Base-by-base conservation (phyloP, 2,329 filamentous ascomycete species). In the Verticillium longisporum region DNA sequence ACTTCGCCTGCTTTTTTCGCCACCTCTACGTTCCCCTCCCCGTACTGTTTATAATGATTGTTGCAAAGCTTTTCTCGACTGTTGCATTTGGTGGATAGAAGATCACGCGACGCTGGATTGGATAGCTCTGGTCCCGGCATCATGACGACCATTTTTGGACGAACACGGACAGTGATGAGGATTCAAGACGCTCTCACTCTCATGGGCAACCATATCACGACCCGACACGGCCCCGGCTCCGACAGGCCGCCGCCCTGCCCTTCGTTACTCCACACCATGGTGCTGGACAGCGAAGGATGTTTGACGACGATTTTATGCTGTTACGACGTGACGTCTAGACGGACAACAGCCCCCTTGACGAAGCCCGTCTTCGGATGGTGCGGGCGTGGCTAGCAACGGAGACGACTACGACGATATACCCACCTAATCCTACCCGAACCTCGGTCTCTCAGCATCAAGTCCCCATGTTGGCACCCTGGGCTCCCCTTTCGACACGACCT, bases 321-420 rank as follows among this genome's bases (percentile, higher is more conserved):
- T 77, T 72, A 78, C 73, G 75, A 78, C 73, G 71, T 76, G 72
- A 78, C 72, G 75, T 77, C 75, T 77, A 78, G 75, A 78, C 74
- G 76, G 73, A 72, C 69, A 71, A 69, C 69, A 67, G 69, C 73
- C 68, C 68, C 58, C 61, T 64, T 63, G 62, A 64, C 62, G 66
- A 62, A 60, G 58, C 32, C 61, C 61, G 61, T 64, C 58, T 58
- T 57, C 57, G 38, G 58, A 58, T 62, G 37, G 56, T 38, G 55
- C 32, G 63, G 56, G 53, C 32, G 57, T 62, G 66, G 63, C 57
- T 60, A 59, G 59, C 70, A 68, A 71, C 69, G 69, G 73, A 71
- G 68, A 73, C 68, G 71, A 74, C 69, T 69, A 74, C 68, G 68
- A 69, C 69, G 71, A 73, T 74, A 76, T 76, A 75, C 73, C 72